Base-by-base conservation (phyloP, 2,329 filamentous ascomycete species). In the Pseudogymnoascus pannorum region DNA sequence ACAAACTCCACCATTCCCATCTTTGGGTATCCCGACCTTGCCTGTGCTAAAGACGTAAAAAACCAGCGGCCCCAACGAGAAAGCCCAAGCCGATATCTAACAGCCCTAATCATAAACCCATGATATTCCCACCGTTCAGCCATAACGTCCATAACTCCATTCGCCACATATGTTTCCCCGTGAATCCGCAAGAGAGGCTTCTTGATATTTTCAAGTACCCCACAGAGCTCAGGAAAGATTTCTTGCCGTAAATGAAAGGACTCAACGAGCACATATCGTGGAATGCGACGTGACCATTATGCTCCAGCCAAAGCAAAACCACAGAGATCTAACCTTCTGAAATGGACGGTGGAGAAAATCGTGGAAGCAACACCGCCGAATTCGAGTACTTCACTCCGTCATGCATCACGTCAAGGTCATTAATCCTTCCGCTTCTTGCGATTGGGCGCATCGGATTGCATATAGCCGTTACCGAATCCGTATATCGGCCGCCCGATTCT, bases 401-500 rank as follows among this genome's bases (percentile, higher is more conserved):
- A n/a, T n/a, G n/a, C n/a, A n/a, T n/a, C n/a, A n/a, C n/a, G n/a
- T n/a, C n/a, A n/a, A n/a, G n/a, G n/a, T n/a, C n/a, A 20, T 58
- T 4, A 22, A 2, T 58, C 16, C 29, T 58, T 58, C 1, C 54
- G 16, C 54, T 35, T 58, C 20, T 36, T 58, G 4, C 29, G 20
- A 2, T 36, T 58, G 0, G 54, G 54, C 4, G 54, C 35, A 2
- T 38, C 42, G 0, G 58, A 29, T 3, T 38, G 33, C 4, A 42
- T 8, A 14, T 58, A 40, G 0, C 78, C 75, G 0, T 75, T 75
- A 22, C 83, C 83, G 38, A 86, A 86, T 0, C 84, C 84, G 61
- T 85, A 87, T 1, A 87, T 78, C 0, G 83, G 81, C 0, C 73
- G 69, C 0, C 84, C 83, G 2, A 80, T 72, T 0, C 77, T 71